phyloP scores from a whole-genome alignment of 345 rosid genomes.

The Mangifera indica region DNA sequence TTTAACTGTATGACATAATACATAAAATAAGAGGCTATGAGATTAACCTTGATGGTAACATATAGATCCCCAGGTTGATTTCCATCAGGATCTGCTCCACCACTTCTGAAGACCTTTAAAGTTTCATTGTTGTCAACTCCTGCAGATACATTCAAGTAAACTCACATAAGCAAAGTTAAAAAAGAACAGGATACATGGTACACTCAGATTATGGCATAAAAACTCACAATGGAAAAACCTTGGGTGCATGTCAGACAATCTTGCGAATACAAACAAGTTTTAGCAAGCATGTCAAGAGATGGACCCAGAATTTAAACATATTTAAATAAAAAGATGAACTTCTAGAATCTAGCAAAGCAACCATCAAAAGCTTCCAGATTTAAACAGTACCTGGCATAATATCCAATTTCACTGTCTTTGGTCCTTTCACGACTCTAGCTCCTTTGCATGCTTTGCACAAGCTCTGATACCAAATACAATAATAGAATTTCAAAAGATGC shows the following conservation, averaged over 20 bases:
- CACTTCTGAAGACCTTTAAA: conserved; percentile 66
- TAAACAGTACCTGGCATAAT: conserved; percentile 66
- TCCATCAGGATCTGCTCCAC: conserved; percentile 97
- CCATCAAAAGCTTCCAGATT: neutral
- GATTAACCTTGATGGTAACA: conserved; percentile 69
- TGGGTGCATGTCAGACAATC: neutral
- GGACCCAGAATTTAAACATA: too few species aligned
- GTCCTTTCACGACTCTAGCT: conserved; percentile 66
- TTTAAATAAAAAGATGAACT: neutral
- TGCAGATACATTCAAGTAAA: conserved; percentile 24
- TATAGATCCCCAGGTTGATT: conserved; percentile 94
- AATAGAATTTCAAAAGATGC: neutral
- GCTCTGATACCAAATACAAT: conserved; percentile 50
- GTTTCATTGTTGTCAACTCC: conserved; percentile 84
- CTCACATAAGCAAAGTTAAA: neutral
- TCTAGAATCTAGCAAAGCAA: conserved; percentile 2
- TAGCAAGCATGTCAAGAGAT: neutral
- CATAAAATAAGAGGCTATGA: conserved; percentile 9
- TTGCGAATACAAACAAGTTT: neutral
- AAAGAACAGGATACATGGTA: neutral
- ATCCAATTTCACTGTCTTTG: conserved; percentile 78
- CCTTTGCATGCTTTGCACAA: conserved; percentile 92
- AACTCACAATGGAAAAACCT: neutral
- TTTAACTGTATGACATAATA: neutral
- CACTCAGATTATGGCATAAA: neutral